Conservation (phyloP, 192 early-diverging fungal species). For the Borealophlyctis nickersoniae region DNA sequence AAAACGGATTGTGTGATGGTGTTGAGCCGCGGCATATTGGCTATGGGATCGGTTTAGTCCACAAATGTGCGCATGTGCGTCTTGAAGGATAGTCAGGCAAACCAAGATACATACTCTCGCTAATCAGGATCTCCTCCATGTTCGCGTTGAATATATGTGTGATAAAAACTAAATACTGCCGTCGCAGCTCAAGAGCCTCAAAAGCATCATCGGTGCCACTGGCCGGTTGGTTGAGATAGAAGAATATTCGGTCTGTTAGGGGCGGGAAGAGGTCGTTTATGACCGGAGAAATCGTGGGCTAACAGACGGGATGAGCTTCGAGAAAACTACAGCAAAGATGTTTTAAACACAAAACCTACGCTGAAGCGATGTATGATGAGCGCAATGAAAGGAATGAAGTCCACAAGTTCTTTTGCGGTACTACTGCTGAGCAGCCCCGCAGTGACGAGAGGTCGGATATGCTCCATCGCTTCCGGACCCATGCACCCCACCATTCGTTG, state of each 20-base stretch:
- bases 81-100: constrained; percentile 14
- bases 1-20: constrained; percentile 66
- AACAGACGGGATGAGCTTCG: constrained; percentile 8
- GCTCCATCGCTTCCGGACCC: constrained; percentile 77
- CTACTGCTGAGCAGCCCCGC: constrained; percentile 71
- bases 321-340: not conserved
- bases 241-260: constrained; percentile 77
- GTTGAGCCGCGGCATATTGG: constrained; percentile 58
- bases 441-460: constrained; percentile 71
- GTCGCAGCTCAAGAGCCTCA: constrained; percentile 71
- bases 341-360: constrained; percentile 43
- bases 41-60: constrained; percentile 25
- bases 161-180: constrained; percentile 79
- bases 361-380: constrained; percentile 90
- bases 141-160: constrained; percentile 75
- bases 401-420: constrained; percentile 72
- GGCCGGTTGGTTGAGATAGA: constrained; percentile 77
- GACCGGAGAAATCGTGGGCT: constrained; percentile 62
- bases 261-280: constrained; percentile 76
- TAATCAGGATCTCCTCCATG: constrained; percentile 72
- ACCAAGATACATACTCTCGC: constrained; percentile 56
- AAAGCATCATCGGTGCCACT: constrained; percentile 85
- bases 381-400: constrained; percentile 82
- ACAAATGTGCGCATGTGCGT: not conserved
- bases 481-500: constrained; percentile 84